These are phyloP conservation scores for Plasmodium ovale DNA, from an alignment of 169 alveolate species.

Conservation along the genomic window DNA sequence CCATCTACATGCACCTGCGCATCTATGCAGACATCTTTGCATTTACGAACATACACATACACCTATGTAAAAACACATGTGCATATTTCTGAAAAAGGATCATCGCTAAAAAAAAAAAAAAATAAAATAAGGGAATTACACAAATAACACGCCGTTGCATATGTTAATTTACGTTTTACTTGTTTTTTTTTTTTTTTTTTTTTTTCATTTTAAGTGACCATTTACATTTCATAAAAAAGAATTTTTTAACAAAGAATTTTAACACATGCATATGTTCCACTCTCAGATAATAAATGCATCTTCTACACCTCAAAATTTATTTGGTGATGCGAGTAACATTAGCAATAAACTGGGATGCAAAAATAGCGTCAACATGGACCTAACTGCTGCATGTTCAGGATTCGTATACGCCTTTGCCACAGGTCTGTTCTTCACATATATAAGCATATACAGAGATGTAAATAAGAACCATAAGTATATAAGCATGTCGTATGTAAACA, in stretches of 20 bases:
- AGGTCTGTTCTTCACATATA: slow-evolving; percentile 46
- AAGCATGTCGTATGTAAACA: too few species aligned
- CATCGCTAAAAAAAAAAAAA: too few species aligned
- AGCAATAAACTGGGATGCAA: slow-evolving; percentile 70
- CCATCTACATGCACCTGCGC: too few species aligned
- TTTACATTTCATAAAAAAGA: not conserved
- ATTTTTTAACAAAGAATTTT: slow-evolving; percentile 34
- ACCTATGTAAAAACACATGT: too few species aligned
- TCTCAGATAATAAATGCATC: slow-evolving; percentile 79
- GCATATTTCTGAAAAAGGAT: too few species aligned
- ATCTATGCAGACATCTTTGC: too few species aligned
- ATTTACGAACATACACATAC: too few species aligned
- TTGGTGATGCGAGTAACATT: slow-evolving; percentile 81
- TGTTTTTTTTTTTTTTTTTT: not conserved
- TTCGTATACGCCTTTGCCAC: slow-evolving; percentile 80
- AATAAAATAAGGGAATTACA: too few species aligned
- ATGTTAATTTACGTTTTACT: too few species aligned
- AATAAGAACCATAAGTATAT: too few species aligned
- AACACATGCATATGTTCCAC: slow-evolving; percentile 7
- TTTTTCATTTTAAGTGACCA: not conserved
- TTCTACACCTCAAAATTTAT: slow-evolving; percentile 82
- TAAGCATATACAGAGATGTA: not conserved
- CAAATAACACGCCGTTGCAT: too few species aligned
- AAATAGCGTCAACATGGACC: slow-evolving; percentile 74
- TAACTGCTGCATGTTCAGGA: slow-evolving; percentile 85